These are phyloP conservation scores for Pezicula radicicola DNA, from an alignment of 2,329 filamentous ascomycete genomes.

Conservation along the genomic window DNA sequence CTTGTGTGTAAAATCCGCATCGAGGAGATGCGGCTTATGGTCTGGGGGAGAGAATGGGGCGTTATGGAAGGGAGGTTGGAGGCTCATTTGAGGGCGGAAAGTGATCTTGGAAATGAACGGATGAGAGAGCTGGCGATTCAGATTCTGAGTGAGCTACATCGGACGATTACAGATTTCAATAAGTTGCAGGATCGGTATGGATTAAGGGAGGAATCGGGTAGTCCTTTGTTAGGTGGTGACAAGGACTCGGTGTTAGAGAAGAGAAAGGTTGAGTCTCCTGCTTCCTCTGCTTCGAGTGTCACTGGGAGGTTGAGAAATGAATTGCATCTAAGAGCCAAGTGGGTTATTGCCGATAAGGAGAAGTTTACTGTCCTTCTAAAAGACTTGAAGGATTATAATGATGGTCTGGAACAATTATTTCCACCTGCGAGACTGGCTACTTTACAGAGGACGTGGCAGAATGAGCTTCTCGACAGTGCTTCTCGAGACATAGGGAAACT, in stretches of 20 bases:
- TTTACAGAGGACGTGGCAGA: conserved; percentile 43
- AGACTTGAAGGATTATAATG: conserved; percentile 45
- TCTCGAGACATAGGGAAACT: conserved; percentile 39
- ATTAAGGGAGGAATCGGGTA: conserved; percentile 28
- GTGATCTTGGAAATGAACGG: conserved; percentile 29
- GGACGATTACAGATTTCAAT: conserved; percentile 41
- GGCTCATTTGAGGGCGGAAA: conserved; percentile 35
- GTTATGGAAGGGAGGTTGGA: conserved; percentile 43
- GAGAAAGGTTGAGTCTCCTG: background rate
- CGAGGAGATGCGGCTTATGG: conserved; percentile 45
- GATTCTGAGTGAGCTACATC: conserved; percentile 40
- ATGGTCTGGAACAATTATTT: conserved; percentile 45
- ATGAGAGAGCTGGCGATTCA: conserved; percentile 37
- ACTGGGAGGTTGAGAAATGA: conserved; percentile 16
- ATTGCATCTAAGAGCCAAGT: conserved; percentile 33
- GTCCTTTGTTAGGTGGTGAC: background rate
- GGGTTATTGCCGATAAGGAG: conserved; percentile 45
- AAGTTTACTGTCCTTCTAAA: conserved; percentile 38
- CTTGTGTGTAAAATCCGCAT: conserved; percentile 46
- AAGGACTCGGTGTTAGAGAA: conserved; percentile 4
- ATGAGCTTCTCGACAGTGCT: conserved; percentile 43
- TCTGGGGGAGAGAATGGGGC: conserved; percentile 47
- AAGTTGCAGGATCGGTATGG: conserved; percentile 41
- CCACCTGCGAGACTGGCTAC: conserved; percentile 38
- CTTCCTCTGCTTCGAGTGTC: background rate